phyloP scores from a whole-genome alignment of 2,329 filamentous ascomycete genomes.

The Phialemoniopsis sp. region DNA sequence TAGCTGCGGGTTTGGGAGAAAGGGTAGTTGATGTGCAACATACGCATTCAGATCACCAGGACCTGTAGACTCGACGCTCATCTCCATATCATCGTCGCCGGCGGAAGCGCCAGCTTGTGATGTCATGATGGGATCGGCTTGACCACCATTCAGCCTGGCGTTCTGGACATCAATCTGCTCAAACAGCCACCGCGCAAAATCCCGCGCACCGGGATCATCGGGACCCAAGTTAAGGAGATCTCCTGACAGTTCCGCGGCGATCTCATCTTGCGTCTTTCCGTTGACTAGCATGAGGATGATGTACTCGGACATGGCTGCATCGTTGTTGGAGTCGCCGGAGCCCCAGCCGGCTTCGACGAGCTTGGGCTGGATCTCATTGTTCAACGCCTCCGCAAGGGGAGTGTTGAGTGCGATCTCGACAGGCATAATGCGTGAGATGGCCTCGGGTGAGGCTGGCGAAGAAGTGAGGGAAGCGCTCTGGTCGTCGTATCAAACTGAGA shows the following conservation, averaged over 20 bases:
- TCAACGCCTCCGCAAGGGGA: conserved; percentile 80
- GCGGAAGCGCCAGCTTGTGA: conserved; percentile 18
- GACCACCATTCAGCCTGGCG: conserved; percentile 52
- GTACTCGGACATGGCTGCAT: conserved; percentile 87
- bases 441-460: conserved; percentile 1
- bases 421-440: conserved; percentile 56
- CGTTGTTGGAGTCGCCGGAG: conserved; percentile 65
- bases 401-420: conserved; percentile 74
- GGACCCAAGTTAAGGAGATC: conserved; percentile 80
- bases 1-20: conserved; percentile 4
- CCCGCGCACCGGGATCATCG: conserved; percentile 75
- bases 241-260: conserved; percentile 80
- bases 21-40: conserved; percentile 22
- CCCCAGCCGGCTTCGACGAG: conserved; percentile 92
- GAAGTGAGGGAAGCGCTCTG: background rate
- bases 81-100: conserved; percentile 63
- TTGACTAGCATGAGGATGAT: conserved; percentile 97
- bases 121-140: conserved; percentile 19
- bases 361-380: conserved; percentile 81
- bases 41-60: conserved; percentile 54
- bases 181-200: conserved; percentile 93
- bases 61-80: conserved; percentile 51
- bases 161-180: conserved; percentile 71
- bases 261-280: conserved; percentile 86
- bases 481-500: background rate